These are phyloP conservation scores for Rhizopogon vulgaris DNA, from an alignment of 768 basidiomycete genomes.

Conservation along the genomic window DNA sequence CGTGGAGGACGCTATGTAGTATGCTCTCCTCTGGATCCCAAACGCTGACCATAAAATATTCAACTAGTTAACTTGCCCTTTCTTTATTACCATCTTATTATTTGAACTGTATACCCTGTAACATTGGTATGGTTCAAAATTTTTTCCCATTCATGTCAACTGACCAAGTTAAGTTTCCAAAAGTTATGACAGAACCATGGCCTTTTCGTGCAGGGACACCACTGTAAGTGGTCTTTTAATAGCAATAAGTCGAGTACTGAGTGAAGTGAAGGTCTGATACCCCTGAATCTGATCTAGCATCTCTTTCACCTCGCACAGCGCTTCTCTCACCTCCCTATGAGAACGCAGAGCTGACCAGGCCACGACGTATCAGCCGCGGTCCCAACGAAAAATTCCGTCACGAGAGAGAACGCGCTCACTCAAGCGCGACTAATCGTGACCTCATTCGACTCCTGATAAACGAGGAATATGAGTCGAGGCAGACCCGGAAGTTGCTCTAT, in stretches of 20 bases:
- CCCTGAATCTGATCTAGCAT: slow-evolving; percentile 22
- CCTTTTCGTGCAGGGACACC: slow-evolving; percentile 5
- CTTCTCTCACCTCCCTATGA: slow-evolving; percentile 24
- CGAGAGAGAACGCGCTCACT: slow-evolving; percentile 29
- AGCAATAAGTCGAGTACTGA: not conserved
- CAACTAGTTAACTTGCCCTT: not conserved
- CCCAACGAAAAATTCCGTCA: slow-evolving; percentile 27
- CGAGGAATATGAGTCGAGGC: slow-evolving; percentile 36
- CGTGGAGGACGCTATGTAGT: not conserved
- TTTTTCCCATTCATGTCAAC: not conserved
- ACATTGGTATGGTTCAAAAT: not conserved
- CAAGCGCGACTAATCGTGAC: slow-evolving; percentile 21
- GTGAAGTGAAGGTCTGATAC: slow-evolving; percentile 6
- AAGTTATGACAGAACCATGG: slow-evolving; percentile 24
- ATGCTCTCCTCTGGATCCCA: not conserved
- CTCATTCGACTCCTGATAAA: slow-evolving; percentile 29
- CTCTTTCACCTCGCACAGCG: slow-evolving; percentile 21
- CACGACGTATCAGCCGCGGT: slow-evolving; percentile 16
- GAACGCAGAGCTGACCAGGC: not conserved
- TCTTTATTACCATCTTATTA: not conserved
- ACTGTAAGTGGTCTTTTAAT: slow-evolving; percentile 14
- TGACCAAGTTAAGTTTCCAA: not conserved
- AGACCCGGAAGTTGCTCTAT: slow-evolving; percentile 32
- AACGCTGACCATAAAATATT: not conserved
- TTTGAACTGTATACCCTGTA: not conserved